Percentiles rank a stretch among this genome's conserved stretches.
Evolutionary conservation across 192 early-diverging fungal species (phyloP).

Genomic region (Podochytrium sp.): DNA sequence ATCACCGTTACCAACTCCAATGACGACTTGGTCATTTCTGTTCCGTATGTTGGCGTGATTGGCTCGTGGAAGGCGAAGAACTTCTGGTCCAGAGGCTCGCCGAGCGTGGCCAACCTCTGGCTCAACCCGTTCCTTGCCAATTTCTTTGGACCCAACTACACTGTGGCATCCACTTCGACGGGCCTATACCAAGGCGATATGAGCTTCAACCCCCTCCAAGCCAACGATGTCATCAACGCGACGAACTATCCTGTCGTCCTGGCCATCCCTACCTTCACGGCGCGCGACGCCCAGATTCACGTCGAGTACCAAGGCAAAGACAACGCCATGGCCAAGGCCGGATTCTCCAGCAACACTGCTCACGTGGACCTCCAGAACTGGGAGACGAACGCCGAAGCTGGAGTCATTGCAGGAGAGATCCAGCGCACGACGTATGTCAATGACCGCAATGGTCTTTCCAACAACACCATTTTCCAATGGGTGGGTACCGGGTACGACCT

Average conservation of each 20-base stretch:
- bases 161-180: not conserved
- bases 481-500: not conserved
- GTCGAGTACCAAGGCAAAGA: not conserved
- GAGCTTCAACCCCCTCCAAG: not conserved
- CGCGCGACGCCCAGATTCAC: not conserved
- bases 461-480: not conserved
- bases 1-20: not conserved
- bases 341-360: not conserved
- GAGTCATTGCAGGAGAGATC: not conserved
- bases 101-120: not conserved
- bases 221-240: not conserved
- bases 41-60: constrained; percentile 21
- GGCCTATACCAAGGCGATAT: not conserved
- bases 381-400: not conserved
- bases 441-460: not conserved
- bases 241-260: not conserved
- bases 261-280: not conserved
- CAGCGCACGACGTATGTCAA: not conserved
- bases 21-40: not conserved
- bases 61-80: not conserved
- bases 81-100: constrained; percentile 16
- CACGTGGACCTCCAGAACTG: not conserved
- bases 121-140: no score
- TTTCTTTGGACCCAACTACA: no score
- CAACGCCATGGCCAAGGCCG: not conserved